These are phyloP conservation scores for Magnusiomyces ingens DNA, from an alignment of 1,139 yeast species.

Conservation along the genomic window DNA sequence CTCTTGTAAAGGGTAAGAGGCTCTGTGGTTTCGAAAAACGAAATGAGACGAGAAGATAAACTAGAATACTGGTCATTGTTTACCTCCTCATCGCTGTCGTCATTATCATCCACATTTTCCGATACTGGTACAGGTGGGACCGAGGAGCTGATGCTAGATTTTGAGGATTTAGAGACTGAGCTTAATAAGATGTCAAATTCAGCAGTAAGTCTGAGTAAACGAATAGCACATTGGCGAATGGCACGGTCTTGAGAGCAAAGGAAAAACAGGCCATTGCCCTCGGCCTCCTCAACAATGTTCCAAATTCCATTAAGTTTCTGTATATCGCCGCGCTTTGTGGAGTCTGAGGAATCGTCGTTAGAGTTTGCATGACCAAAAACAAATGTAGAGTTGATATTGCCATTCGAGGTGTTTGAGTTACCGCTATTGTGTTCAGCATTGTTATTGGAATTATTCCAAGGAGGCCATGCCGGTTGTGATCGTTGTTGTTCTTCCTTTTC, in stretches of 20 bases:
- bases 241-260: slow-evolving; percentile 80
- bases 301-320: slow-evolving; percentile 72
- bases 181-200: slow-evolving; percentile 52
- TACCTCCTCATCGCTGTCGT: neutral
- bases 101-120: slow-evolving; percentile 36
- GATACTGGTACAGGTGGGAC: slow-evolving; percentile 6
- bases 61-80: slow-evolving; percentile 30
- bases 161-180: slow-evolving; percentile 40
- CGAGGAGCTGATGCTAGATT: slow-evolving; percentile 20
- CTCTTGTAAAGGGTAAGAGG: slow-evolving; percentile 51
- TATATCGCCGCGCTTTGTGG: slow-evolving; percentile 46
- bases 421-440: no score
- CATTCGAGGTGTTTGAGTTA: no score
- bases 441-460: slow-evolving; percentile 1
- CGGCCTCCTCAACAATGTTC: slow-evolving; percentile 85
- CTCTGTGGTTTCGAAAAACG: slow-evolving; percentile 65
- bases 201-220: slow-evolving; percentile 67
- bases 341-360: slow-evolving; percentile 20
- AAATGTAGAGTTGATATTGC: slow-evolving; percentile 25
- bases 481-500: slow-evolving; percentile 24
- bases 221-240: slow-evolving; percentile 66
- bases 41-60: slow-evolving; percentile 69
- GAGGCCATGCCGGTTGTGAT: slow-evolving; percentile 5
- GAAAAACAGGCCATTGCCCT: slow-evolving; percentile 91
- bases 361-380: slow-evolving; percentile 16